Evolutionary conservation across 306 rosid genomes (phyloP), one percentile per base, ranked within the genome.

Genomic region (Amphicarpaea edgeworthii): DNA sequence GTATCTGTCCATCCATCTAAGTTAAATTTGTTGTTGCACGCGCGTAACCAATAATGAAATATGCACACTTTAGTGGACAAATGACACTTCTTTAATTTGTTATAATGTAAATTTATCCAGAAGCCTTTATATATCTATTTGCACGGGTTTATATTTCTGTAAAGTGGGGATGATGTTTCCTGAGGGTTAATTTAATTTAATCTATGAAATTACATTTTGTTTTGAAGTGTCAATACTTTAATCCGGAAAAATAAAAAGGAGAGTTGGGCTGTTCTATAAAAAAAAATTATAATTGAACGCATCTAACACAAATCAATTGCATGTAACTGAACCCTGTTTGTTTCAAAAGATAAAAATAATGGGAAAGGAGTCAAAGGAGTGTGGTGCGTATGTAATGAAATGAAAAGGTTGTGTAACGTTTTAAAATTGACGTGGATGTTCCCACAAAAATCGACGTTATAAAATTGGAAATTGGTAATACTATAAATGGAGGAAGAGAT

Each of bases 401-500:
- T 28, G 32, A 12, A 60, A 78, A 47, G 40, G 42, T 47, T 32
- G 10, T 11, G 26, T 42, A 3, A 34, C 4, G 47, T 45, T 7
- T 78, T 32, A n/a, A 57, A 57, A 57, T 75, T 81, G 77, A 75
- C 46, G 3, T 19, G 42, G 63, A 43, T 70, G 47, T 40, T 70
- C 58, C 68, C 4, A 41, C 47, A 38, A 23, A 58, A 38, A 7
- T 59, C 59, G 70, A 58, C 53, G 53, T 72, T 45, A 66, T 16
- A 42, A 68, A 58, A 73, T 24, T 73, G 79, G 70, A n/a, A n/a
- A n/a, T n/a, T n/a, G 1, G 24, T 47, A 72, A 50, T 71, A 49
- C 15, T 19, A 64, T 6, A 54, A 59, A 57, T n/a, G 34, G 47
- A 79, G 43, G 38, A 76, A 51, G 62, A 67, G 82, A 84, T 59